phyloP scores from a whole-genome alignment of 345 rosid species.

The Lenwebbia sp. region DNA sequence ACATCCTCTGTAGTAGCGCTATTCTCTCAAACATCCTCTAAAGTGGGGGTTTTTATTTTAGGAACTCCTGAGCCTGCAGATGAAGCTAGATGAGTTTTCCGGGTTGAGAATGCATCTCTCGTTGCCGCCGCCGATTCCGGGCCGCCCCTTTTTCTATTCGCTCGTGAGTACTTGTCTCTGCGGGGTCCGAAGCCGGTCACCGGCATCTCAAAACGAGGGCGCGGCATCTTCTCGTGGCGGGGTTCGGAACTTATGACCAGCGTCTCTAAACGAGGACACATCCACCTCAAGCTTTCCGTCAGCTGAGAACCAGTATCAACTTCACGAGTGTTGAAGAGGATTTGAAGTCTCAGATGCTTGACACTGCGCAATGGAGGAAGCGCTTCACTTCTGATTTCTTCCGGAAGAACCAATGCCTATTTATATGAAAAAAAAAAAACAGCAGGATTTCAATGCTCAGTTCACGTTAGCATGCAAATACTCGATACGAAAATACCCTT shows the following conservation, averaged over 20 bases:
- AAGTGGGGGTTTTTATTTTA: no score
- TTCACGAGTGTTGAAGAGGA: not conserved
- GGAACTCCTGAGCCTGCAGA: not conserved
- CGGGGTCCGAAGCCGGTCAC: fast-evolving
- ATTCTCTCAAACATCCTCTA: no score
- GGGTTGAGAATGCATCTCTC: not conserved
- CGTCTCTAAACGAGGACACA: not conserved
- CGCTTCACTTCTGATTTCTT: not conserved
- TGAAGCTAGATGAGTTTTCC: not conserved
- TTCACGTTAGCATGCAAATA: not conserved
- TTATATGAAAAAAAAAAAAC: not conserved
- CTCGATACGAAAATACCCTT: not conserved
- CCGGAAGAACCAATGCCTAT: not conserved
- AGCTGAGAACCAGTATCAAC: not conserved
- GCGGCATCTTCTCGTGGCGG: fast-evolving
- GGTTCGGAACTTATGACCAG: not conserved
- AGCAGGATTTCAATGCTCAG: not conserved
- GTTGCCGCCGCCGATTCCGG: fast-evolving
- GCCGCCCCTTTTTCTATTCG: not conserved
- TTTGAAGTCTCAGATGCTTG: not conserved
- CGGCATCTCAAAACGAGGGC: not conserved
- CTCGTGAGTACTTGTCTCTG: not conserved
- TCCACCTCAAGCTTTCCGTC: not conserved
- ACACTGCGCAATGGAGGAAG: not conserved
- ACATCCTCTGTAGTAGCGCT: no score